Evolutionary conservation across 768 basidiomycete genomes (phyloP).

Genomic region (Leccinum sublutescens): DNA sequence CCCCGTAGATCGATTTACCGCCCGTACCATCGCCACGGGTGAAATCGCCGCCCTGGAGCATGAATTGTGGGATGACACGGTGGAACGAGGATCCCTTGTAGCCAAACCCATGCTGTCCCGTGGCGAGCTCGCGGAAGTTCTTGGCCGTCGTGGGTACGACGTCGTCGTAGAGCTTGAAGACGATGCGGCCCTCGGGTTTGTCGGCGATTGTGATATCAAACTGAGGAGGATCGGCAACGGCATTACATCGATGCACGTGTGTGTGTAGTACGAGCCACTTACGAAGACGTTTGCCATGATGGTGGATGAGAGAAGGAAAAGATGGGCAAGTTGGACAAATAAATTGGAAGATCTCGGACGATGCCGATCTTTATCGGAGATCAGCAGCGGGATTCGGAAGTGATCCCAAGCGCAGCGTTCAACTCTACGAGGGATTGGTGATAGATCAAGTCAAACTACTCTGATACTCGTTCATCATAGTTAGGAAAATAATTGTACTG

Average conservation of each 20-base stretch:
- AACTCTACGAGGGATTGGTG: too few species aligned
- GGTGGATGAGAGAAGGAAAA: not conserved
- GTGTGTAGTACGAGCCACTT: not conserved
- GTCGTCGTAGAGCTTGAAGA: slow-evolving; percentile 85
- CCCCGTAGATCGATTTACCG: slow-evolving; percentile 77
- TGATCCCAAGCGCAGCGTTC: not conserved
- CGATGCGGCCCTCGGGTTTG: slow-evolving; percentile 51
- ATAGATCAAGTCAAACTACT: not conserved
- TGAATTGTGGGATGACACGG: slow-evolving; percentile 80
- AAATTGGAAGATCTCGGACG: slow-evolving; percentile 2
- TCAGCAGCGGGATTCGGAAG: slow-evolving; percentile 2
- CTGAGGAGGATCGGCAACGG: slow-evolving; percentile 31
- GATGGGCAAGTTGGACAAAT: not conserved
- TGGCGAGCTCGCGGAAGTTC: slow-evolving; percentile 91
- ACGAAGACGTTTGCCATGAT: slow-evolving; percentile 15
- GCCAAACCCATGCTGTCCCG: slow-evolving; percentile 69
- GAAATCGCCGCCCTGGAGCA: slow-evolving; percentile 93
- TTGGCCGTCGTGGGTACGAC: slow-evolving; percentile 68
- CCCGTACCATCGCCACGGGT: slow-evolving; percentile 67
- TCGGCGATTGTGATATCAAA: slow-evolving; percentile 63
- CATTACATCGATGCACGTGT: not conserved
- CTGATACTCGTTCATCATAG: not conserved
- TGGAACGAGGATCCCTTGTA: slow-evolving; percentile 73
- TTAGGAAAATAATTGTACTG: not conserved
- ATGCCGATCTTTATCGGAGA: slow-evolving; percentile 10